phyloP scores from a whole-genome alignment of 345 rosid species.

The Heritiera littoralis region DNA sequence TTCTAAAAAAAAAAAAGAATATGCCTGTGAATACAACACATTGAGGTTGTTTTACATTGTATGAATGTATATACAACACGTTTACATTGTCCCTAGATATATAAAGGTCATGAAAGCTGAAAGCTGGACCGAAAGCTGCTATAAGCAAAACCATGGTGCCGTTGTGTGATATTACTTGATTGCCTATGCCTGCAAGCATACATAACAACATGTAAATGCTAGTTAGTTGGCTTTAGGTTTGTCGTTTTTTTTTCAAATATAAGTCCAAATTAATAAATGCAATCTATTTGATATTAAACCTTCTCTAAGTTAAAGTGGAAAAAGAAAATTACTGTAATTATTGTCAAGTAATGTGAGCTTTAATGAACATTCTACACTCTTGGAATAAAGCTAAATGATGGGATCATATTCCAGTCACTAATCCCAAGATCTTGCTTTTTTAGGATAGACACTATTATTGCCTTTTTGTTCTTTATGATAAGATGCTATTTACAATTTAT shows the following conservation, averaged over 20 bases:
- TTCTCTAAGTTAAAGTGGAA: background rate
- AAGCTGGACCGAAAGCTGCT: too few species aligned
- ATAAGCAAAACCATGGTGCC: slow-evolving; percentile 23
- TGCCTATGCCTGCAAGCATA: background rate
- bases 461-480: slow-evolving; percentile 2
- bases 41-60: too few species aligned
- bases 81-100: too few species aligned
- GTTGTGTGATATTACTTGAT: slow-evolving; percentile 19
- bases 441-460: background rate
- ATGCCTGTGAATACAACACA: too few species aligned
- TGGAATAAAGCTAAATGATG: background rate
- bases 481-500: background rate
- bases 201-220: background rate
- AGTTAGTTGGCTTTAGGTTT: background rate
- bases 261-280: background rate
- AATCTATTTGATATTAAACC: background rate
- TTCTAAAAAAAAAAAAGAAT: too few species aligned
- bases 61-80: too few species aligned
- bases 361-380: background rate
- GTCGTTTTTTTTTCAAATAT: background rate
- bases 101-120: too few species aligned
- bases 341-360: background rate
- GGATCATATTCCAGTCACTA: background rate
- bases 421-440: background rate
- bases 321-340: background rate